These are phyloP conservation scores for Stramenopiles sp. DNA, from an alignment of 352 stramenopile genomes.

Conservation along the genomic window DNA sequence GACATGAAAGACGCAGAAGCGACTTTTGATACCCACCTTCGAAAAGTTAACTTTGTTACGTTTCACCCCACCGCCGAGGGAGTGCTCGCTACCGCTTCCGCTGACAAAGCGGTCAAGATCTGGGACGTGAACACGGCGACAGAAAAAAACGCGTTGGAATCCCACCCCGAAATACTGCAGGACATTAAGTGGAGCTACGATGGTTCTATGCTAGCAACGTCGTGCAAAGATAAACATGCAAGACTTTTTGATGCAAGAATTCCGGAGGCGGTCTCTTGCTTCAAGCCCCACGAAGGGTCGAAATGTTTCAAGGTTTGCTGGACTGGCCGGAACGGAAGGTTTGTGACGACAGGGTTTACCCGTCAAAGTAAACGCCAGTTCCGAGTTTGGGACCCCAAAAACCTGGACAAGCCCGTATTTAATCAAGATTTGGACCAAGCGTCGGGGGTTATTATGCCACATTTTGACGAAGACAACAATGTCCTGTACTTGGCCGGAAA, in stretches of 20 bases:
- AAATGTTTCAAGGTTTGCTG: slow-evolving; percentile 94
- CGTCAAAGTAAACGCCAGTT: slow-evolving; percentile 77
- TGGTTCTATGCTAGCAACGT: slow-evolving; percentile 73
- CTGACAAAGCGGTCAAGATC: slow-evolving; percentile 86
- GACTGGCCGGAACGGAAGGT: slow-evolving; percentile 77
- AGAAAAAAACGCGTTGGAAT: not conserved
- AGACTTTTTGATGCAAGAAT: slow-evolving; percentile 79
- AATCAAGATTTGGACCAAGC: slow-evolving; percentile 90
- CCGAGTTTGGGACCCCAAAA: slow-evolving; percentile 68
- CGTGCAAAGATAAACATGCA: slow-evolving; percentile 95
- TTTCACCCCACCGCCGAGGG: slow-evolving; percentile 95
- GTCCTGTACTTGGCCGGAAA: slow-evolving; percentile 94
- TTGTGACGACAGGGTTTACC: slow-evolving; percentile 91
- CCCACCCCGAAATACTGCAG: slow-evolving; percentile 75
- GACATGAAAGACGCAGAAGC: slow-evolving; percentile 83
- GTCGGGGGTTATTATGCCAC: slow-evolving; percentile 93
- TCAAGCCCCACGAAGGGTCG: slow-evolving; percentile 77
- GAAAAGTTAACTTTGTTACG: slow-evolving; percentile 88
- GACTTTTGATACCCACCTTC: slow-evolving; percentile 59
- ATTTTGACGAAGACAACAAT: slow-evolving; percentile 92
- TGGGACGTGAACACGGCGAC: slow-evolving; percentile 91
- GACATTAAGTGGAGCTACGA: slow-evolving; percentile 94
- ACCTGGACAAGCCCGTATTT: slow-evolving; percentile 69
- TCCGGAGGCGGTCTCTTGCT: not conserved
- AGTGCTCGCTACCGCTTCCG: slow-evolving; percentile 77